Base-by-base conservation (phyloP, 116 monocot species). In the Zostera marina region DNA sequence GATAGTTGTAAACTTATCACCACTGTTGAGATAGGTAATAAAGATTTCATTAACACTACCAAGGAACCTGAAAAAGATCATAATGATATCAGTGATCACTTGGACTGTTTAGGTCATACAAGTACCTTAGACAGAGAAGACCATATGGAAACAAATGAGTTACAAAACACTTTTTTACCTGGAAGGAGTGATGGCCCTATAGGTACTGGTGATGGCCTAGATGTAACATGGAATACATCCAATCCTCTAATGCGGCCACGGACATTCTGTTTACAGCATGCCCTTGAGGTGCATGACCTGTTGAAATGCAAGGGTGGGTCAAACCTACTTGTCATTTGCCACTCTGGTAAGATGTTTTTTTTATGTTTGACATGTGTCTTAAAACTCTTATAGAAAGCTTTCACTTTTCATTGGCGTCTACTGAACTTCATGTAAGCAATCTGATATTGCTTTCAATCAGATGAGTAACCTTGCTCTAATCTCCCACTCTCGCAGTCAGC, bases 231-330 rank as follows among this genome's bases (percentile, higher is more conserved):
- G 76, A 68, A 75, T 64, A 59, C 52, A 47, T 54, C 59, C 52
- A 56, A 61, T 60, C 41, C 44, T 47, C 76, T 76, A 58, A 17
- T 73, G 46, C 78, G 82, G 77, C 79, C 94, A 48, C 64, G 88
- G 48, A 73, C 81, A 41, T 94, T 94, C 64, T 94, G 94, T 70
- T 73, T 94, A 70, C 73, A 85, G 57, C 94, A 94, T 79, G 88
- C 88, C 44, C 64, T 94, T 69, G 81, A 94, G 43, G 63, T 82
- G 26, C 70, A 75, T 39, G 67, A 80, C 51, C 63, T 88, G 65
- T 61, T 94, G 62, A 72, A 53, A 17, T 24, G 49, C 62, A 79
- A 68, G 53, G 88, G 88, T 60, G 84, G 88, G 43, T 70, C 56
- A 23, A 54, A 54, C 60, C 49, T 78, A 32, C 71, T 79, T 10